Evolutionary conservation across 1,139 yeast species (phyloP).

Genomic region (Blastobotrys apis): DNA sequence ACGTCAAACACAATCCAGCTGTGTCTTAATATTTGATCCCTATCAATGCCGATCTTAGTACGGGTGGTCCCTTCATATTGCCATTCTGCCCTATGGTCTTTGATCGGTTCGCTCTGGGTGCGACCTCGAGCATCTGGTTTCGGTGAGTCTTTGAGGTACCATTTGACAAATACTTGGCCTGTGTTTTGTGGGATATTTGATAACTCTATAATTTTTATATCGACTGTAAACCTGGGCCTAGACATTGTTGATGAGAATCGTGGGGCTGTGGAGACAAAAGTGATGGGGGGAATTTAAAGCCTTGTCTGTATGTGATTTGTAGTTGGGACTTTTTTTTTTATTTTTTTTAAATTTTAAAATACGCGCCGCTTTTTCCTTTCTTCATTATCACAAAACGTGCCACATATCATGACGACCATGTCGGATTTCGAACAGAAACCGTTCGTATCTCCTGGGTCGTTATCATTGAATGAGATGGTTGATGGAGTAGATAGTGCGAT

Average conservation of each 20-base stretch:
- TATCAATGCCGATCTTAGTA: slow-evolving; percentile 43
- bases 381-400: background rate
- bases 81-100: slow-evolving; percentile 50
- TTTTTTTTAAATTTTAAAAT: background rate
- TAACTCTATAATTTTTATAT: slow-evolving; percentile 60
- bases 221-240: slow-evolving; percentile 53
- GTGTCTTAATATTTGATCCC: slow-evolving; percentile 30
- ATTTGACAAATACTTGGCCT: slow-evolving; percentile 64
- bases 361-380: background rate
- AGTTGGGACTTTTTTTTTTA: slow-evolving; percentile 1
- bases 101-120: slow-evolving; percentile 43
- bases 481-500: background rate
- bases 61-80: slow-evolving; percentile 38
- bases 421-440: slow-evolving; percentile 9
- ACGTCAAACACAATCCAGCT: slow-evolving; percentile 36
- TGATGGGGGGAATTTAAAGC: background rate
- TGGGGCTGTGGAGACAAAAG: background rate
- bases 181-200: slow-evolving; percentile 77
- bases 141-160: slow-evolving; percentile 47
- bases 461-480: slow-evolving; percentile 2
- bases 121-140: slow-evolving; percentile 43
- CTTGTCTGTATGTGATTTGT: background rate
- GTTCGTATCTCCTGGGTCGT: slow-evolving; percentile 1
- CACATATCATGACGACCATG: slow-evolving; percentile 5
- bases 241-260: slow-evolving; percentile 12